Evolutionary conservation across 225 moss, liverwort and hornwort genomes (phyloP).

Genomic region (Marchantia paleacea): DNA sequence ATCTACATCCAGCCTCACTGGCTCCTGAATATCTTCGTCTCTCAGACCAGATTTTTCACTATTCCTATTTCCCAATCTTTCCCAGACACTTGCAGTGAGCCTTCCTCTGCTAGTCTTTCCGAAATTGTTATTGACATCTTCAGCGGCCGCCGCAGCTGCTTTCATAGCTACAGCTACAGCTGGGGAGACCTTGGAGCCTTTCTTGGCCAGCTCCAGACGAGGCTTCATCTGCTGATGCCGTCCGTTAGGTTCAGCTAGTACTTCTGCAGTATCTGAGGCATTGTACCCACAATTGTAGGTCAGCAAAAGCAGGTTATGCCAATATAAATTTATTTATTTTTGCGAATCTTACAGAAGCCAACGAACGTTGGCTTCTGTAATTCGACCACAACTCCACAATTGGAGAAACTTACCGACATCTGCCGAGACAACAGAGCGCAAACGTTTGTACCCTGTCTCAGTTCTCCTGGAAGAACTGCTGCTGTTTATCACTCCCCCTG

Average conservation of each 20-base stretch:
- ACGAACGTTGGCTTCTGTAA: too few species aligned
- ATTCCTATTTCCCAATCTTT: conserved; percentile 61
- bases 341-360: too few species aligned
- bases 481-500: conserved; percentile 53
- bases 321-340: too few species aligned
- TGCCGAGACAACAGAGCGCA: conserved; percentile 75
- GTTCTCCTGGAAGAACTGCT: conserved; percentile 54
- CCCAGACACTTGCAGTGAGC: conserved; percentile 65
- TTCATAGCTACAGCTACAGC: conserved; percentile 50
- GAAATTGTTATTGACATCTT: conserved; percentile 43
- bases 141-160: conserved; percentile 51
- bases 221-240: conserved; percentile 31
- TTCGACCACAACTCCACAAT: too few species aligned
- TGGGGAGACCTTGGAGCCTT: conserved; percentile 36
- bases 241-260: conserved; percentile 34
- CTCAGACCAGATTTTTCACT: conserved; percentile 33
- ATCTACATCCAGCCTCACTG: conserved; percentile 19
- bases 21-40: conserved; percentile 24
- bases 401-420: conserved; percentile 46
- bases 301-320: not conserved
- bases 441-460: conserved; percentile 66
- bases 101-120: conserved; percentile 27
- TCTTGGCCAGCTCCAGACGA: conserved; percentile 31
- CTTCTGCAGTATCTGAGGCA: conserved; percentile 24
- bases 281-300: not conserved